A percentile compares a stretch with the other conserved stretches of the same genome.
These are phyloP conservation scores for Claviceps purpurea DNA, from an alignment of 2,329 filamentous ascomycete genomes.

Conservation along the genomic window DNA sequence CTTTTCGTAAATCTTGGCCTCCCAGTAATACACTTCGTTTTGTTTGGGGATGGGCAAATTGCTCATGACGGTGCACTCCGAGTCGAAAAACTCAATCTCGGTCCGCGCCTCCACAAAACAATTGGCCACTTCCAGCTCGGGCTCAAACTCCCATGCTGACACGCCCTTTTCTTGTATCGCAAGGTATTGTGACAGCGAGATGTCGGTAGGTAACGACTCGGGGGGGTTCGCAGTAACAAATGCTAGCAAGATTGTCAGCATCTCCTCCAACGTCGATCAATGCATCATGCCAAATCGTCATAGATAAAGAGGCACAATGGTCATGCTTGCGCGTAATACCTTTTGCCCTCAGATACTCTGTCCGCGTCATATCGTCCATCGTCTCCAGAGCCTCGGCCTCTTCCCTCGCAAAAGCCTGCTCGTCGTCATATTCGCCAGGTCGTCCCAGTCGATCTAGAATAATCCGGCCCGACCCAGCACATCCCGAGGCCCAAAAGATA, in stretches of 20 bases:
- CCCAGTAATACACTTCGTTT: conserved; percentile 99
- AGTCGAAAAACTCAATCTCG: conserved; percentile 98
- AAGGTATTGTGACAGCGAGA: conserved; percentile 91
- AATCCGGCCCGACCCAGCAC: conserved; percentile 72
- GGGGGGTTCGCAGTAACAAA: conserved; percentile 90
- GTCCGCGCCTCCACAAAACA: conserved; percentile 95
- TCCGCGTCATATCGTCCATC: conserved; percentile 87
- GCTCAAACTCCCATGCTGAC: conserved; percentile 99
- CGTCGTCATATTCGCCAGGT: conserved; percentile 94
- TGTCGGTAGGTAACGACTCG: conserved; percentile 90
- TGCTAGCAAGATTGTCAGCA: conserved; percentile 39
- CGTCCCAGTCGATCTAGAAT: conserved; percentile 85
- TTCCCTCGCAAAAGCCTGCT: conserved; percentile 84
- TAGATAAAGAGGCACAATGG: no score
- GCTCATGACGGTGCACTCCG: conserved; percentile 92
- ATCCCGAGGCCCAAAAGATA: conserved; percentile 66
- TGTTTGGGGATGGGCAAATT: conserved; percentile 96
- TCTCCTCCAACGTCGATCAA: neutral
- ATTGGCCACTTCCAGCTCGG: conserved; percentile 96
- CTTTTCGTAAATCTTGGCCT: conserved; percentile 97
- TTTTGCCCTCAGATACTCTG: conserved; percentile 89
- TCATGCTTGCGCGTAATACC: conserved; percentile 38
- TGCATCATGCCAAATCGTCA: no score
- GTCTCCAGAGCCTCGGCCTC: conserved; percentile 88
- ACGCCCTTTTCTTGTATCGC: conserved; percentile 99